Evolutionary conservation across 148 eudicot species (phyloP), one percentile per base, ranked within the genome.

Genomic region (Fagopyrum esculentum): DNA sequence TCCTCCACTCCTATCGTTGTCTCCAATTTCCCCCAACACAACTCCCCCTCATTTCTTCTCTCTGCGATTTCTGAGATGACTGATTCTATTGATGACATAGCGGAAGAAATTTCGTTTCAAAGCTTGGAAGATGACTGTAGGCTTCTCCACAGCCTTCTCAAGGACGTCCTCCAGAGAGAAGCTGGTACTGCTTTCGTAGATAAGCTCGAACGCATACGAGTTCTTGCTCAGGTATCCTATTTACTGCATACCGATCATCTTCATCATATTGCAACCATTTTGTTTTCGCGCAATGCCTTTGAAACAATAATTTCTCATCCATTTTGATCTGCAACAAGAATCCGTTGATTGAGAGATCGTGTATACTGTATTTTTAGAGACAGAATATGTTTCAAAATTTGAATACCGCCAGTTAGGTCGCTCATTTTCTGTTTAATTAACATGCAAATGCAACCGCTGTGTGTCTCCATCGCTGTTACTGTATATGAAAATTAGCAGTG

Each of bases 41-140:
- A 15, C 35, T 6, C 63, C 5, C 63, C 8, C 63, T 10, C 9
- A 1, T 29, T 57, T 35, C 40, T 19, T 57, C 29, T 9, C 70
- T 40, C 47, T 4, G 5, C 69, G n/a, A 66, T 66, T 40, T 15
- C 43, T 4, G 64, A 15, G 45, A 75, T 75, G 77, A 89, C 96
- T 83, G 98, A 93, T 73, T 86, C 86, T 0, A 91, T 89, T 1
- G 98, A 93, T 73, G 98, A 91, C 45, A 91, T 93, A 76, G 94
- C 97, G 1, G 98, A 88, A 81, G 98, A 89, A 69, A 93, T 93
- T 6, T 89, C 97, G 22, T 89, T 91, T 40, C 97, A 88, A 83
- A 85, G 90, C 83, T 91, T 86, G 43, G 98, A 91, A 44, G 98
- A 93, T 73, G 97, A 91, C 78, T 88, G 88, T 51, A 77, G 86